phyloP scores from a whole-genome alignment of 2,329 filamentous ascomycete species.

The Neonectria faginata region DNA sequence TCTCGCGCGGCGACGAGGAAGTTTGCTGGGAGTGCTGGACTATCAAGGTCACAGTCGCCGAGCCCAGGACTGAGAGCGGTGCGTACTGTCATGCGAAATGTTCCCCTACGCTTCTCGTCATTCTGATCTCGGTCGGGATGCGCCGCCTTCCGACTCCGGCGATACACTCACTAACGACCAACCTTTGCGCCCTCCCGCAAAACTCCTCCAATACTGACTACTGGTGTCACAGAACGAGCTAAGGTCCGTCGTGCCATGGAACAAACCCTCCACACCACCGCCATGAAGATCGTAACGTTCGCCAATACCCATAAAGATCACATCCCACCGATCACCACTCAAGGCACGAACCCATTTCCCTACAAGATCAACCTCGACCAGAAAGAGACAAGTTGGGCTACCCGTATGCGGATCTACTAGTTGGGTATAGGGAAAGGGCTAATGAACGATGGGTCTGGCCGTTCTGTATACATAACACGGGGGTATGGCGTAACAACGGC shows the following conservation, averaged over 20 bases:
- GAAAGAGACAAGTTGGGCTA: constrained; percentile 80
- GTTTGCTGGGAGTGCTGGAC: constrained; percentile 98
- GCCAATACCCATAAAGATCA: constrained; percentile 93
- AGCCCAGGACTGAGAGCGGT: constrained; percentile 90
- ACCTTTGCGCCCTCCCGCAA: neutral
- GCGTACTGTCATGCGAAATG: constrained; percentile 49
- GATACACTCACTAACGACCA: neutral
- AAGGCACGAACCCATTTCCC: constrained; percentile 92
- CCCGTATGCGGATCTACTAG: constrained; percentile 78
- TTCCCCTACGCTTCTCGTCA: neutral
- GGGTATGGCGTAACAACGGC: constrained; percentile 29
- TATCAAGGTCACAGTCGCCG: constrained; percentile 91
- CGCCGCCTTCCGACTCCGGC: constrained; percentile 16
- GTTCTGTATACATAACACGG: constrained; percentile 19
- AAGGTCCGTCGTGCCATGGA: constrained; percentile 94
- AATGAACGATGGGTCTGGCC: neutral
- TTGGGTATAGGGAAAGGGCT: neutral
- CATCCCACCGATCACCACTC: constrained; percentile 96
- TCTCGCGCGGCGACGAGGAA: constrained; percentile 87
- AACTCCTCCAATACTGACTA: neutral
- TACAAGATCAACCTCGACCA: constrained; percentile 93
- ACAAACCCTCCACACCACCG: constrained; percentile 85
- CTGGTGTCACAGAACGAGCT: constrained; percentile 72
- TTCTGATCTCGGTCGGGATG: constrained; percentile 3
- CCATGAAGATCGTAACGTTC: constrained; percentile 88